Percentiles rank a stretch among this genome's conserved stretches.
phyloP scores from a whole-genome alignment of 176 grass and related monocot species.

The Chloris gayana region DNA sequence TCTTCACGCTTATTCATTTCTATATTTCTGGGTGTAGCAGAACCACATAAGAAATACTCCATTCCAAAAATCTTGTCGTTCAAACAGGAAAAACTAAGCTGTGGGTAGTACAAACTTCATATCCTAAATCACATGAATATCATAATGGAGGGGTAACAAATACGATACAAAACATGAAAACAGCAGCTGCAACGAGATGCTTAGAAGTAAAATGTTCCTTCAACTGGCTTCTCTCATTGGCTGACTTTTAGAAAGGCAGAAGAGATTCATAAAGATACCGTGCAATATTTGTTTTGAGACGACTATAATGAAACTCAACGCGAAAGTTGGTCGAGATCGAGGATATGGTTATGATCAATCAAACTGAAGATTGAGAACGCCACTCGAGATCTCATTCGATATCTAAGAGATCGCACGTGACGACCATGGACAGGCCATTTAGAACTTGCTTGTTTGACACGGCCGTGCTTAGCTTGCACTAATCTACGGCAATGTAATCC shows the following conservation, averaged over 20 bases:
- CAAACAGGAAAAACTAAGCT: too few species aligned
- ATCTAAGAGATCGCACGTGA: slow-evolving; percentile 28
- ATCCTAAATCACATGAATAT: too few species aligned
- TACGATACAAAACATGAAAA: too few species aligned
- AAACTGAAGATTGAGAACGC: slow-evolving; percentile 14
- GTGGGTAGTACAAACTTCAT: too few species aligned
- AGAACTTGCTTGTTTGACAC: slow-evolving; percentile 21
- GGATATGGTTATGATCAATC: slow-evolving; percentile 6
- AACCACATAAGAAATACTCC: too few species aligned
- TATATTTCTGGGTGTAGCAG: too few species aligned
- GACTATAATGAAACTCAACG: background rate
- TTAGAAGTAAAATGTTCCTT: background rate
- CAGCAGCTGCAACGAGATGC: too few species aligned
- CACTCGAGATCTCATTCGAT: slow-evolving; percentile 25
- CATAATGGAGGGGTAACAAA: too few species aligned
- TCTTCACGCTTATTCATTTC: too few species aligned
- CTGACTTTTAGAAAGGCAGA: background rate
- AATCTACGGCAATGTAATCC: slow-evolving; percentile 19
- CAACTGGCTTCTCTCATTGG: background rate
- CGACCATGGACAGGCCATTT: background rate
- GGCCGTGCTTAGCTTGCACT: slow-evolving; percentile 1
- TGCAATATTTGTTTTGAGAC: background rate
- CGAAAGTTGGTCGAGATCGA: background rate
- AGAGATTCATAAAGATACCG: background rate
- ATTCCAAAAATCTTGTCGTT: too few species aligned